Conservation (phyloP, 257 asterid genomes). For the Solanum bulbocastanum region DNA sequence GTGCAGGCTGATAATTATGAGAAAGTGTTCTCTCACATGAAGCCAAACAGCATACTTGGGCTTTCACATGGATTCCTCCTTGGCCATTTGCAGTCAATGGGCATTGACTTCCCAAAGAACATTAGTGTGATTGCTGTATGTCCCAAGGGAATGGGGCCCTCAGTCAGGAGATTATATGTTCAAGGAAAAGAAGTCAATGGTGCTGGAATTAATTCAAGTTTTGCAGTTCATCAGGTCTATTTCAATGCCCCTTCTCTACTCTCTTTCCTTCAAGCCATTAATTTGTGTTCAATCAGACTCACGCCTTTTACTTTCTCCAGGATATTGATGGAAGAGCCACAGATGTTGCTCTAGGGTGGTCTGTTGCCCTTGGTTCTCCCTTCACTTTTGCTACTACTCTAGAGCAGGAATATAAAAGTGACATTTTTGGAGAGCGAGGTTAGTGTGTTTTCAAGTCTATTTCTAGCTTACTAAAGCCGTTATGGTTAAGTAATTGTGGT, state of each 20-base stretch:
- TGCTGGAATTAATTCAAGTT: constrained; percentile 94
- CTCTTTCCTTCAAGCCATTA: neutral
- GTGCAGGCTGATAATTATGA: constrained; percentile 91
- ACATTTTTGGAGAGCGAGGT: constrained; percentile 97
- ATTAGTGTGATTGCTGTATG: constrained; percentile 90
- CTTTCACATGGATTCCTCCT: constrained; percentile 95
- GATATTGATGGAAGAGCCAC: constrained; percentile 98
- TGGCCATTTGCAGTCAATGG: constrained; percentile 92
- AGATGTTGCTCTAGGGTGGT: constrained; percentile 97
- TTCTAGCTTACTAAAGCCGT: neutral
- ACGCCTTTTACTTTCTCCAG: constrained; percentile 11
- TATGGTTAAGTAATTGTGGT: neutral
- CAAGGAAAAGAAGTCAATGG: constrained; percentile 96
- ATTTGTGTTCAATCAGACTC: neutral
- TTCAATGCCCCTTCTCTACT: neutral
- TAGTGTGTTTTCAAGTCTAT: neutral
- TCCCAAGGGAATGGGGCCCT: constrained; percentile 99
- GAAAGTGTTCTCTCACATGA: constrained; percentile 81
- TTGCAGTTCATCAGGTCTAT: constrained; percentile 87
- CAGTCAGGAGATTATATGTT: constrained; percentile 89
- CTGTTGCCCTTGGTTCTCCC: constrained; percentile 95
- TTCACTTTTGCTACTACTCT: constrained; percentile 87
- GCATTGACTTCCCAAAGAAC: constrained; percentile 79
- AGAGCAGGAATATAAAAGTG: constrained; percentile 88
- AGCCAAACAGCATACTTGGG: constrained; percentile 92